Evolutionary conservation across 139 green algal species (phyloP), one percentile per base, ranked within the genome.

Genomic region (Chlamydomonas sphaeroides): DNA sequence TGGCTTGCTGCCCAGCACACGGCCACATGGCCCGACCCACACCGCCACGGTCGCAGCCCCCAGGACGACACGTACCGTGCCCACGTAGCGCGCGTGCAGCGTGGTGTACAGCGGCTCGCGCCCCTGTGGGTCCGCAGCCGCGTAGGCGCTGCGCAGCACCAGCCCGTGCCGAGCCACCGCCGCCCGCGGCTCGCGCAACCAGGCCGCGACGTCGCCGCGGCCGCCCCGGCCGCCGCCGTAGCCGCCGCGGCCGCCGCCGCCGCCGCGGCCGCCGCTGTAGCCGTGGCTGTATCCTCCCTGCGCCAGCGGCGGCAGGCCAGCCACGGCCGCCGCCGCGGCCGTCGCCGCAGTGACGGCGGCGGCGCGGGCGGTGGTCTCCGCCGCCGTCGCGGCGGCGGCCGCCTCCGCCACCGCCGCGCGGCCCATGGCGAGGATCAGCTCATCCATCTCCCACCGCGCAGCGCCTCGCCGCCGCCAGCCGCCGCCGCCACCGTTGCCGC

Each of bases 111-210:
- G 80, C 57, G 75, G 67, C 75, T 85, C 68, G 8, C 59, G 59
- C 26, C 10, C 48, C 68, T 49, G 51, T n/a, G 30, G 62, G 59
- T 80, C 74, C 1, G 33, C 62, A 10, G 84, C 79, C 8, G 85
- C 85, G 68, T 90, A 93, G 30, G 78, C 70, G 73, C 87, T 88
- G 11, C 36, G 85, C 77, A 91, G 87, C 18, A 20, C 20, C 30
- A 91, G 75, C 23, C 53, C 32, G 75, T 92, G 81, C 25, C 71
- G 65, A 36, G 72, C 48, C 23, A 91, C 62, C 28, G 70, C 59
- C 20, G 74, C 57, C 30, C 42, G 39, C 74, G 59, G 32, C 39
- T 39, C 7, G 15, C 6, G 14, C 36, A 3, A 23, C 68, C 42
- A 72, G 23, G 26, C 63, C 63, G n/a, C n/a, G 33, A 8, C 33